Evolutionary conservation across 257 asterid genomes (phyloP), one percentile per base, ranked within the genome.

Genomic region (Ilex aquifolium): DNA sequence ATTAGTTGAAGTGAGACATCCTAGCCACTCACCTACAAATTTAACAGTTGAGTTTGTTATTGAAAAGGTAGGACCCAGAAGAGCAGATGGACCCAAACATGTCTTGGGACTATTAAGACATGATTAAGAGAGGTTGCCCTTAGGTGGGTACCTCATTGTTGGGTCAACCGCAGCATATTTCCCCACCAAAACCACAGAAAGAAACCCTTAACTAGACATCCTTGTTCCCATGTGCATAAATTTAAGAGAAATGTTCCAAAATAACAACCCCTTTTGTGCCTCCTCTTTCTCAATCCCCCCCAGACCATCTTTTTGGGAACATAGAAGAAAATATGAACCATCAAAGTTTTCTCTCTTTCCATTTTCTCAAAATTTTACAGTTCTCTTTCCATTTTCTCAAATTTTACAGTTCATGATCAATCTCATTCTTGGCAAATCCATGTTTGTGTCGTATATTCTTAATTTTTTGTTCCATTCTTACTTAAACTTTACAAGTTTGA

Each of bases 51-150:
- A 15, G 14, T 49, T 49, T 49, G 14, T 53, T 10, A 53, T 4
- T 53, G 61, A 61, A 72, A 70, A 13, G 4, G 72, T 62, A 65
- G 82, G 82, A 59, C 82, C 85, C 80, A 67, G 69, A 61, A 68
- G 67, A 77, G 73, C 78, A 71, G 76, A 70, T 56, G 58, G 78
- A 21, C 78, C 65, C 72, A 56, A 74, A 80, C 82, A 76, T 80
- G 85, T 80, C 80, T 57, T 73, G 76, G 80, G 78, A 80, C 49
- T 76, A 72, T 76, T 77, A 71, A 30, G 85, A 80, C 85, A 76
- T 69, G 78, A 79, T 76, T 70, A 70, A 56, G 68, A 67, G 58
- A 30, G 56, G 62, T 16, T 39, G 65, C 64, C 65, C 73, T 66
- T 65, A n/a, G 55, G 66, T 71, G 76, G 76, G 76, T 32, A 70